Percentiles rank a stretch among this genome's conserved stretches.
phyloP scores from a whole-genome alignment of 371 early-diverging fungal genomes.

The Fennellomyces sp. region DNA sequence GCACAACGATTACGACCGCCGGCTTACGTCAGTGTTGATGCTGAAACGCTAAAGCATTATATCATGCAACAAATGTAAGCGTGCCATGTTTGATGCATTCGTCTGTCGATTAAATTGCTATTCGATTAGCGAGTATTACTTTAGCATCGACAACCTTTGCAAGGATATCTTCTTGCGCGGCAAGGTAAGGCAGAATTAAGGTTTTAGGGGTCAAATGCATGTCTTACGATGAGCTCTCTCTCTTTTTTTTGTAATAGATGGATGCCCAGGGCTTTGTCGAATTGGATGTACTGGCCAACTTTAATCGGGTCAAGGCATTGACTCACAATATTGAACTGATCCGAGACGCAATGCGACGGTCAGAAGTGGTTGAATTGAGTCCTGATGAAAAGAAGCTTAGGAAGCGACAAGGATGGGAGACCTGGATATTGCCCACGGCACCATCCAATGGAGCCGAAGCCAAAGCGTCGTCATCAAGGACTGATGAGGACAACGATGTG shows the following conservation, averaged over 20 bases:
- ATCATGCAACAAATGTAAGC: conserved; percentile 65
- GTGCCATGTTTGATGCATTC: too few relatives aligned
- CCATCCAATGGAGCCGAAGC: conserved; percentile 8
- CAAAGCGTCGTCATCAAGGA: conserved; percentile 22
- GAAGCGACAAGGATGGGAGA: conserved; percentile 74
- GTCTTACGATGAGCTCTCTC: too few relatives aligned
- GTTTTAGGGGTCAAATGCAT: too few relatives aligned
- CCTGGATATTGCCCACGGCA: conserved; percentile 61
- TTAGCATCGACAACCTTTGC: conserved; percentile 93
- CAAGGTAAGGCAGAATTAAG: conserved; percentile 45
- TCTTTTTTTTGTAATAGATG: conserved; percentile 65
- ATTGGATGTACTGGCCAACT: conserved; percentile 73
- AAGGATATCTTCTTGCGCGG: conserved; percentile 91
- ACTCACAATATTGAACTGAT: conserved; percentile 67
- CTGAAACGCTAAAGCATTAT: conserved; percentile 58
- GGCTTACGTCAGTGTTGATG: conserved; percentile 49
- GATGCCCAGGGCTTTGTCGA: conserved; percentile 80
- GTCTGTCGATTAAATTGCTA: too few relatives aligned
- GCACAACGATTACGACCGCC: conserved; percentile 37
- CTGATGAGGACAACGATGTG: conserved; percentile 73
- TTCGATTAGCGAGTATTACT: conserved; percentile 81
- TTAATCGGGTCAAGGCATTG: conserved; percentile 84
- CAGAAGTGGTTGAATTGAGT: conserved; percentile 60
- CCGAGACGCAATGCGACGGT: conserved; percentile 59
- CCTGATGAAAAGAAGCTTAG: conserved; percentile 63